These are phyloP conservation scores for Cordyceps farinosa DNA, from an alignment of 2,329 filamentous ascomycete genomes.

Conservation along the genomic window DNA sequence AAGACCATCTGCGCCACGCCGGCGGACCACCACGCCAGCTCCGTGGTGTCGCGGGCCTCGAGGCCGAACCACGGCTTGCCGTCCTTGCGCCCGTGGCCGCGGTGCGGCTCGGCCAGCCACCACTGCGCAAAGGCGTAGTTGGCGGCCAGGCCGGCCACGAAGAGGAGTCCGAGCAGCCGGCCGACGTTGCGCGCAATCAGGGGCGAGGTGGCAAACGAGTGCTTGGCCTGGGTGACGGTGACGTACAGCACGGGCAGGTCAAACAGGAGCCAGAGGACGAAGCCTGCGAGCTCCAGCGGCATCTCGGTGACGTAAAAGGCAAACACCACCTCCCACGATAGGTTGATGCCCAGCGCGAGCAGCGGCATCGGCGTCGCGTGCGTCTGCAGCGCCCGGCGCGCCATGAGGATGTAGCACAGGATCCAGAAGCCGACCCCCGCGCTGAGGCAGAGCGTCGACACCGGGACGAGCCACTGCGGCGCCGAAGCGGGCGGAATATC, in stretches of 20 bases:
- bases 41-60: slow-evolving; percentile 44
- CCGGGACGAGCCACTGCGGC: slow-evolving; percentile 37
- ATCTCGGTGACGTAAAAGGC: slow-evolving; percentile 44
- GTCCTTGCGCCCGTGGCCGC: slow-evolving; percentile 40
- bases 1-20: slow-evolving; percentile 41
- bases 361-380: slow-evolving; percentile 49
- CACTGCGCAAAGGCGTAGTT: slow-evolving; percentile 44
- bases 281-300: slow-evolving; percentile 41
- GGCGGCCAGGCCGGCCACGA: slow-evolving; percentile 35
- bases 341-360: slow-evolving; percentile 45
- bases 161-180: slow-evolving; percentile 33
- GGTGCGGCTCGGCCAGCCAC: slow-evolving; percentile 44
- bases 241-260: slow-evolving; percentile 46
- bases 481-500: slow-evolving; percentile 36
- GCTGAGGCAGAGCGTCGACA: slow-evolving; percentile 33
- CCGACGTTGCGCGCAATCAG: slow-evolving; percentile 40
- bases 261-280: slow-evolving; percentile 46
- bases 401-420: slow-evolving; percentile 45
- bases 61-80: slow-evolving; percentile 42
- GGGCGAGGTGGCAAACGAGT: slow-evolving; percentile 41
- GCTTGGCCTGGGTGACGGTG: slow-evolving; percentile 40
- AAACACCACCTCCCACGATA: slow-evolving; percentile 51
- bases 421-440: slow-evolving; percentile 40
- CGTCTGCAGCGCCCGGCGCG: slow-evolving; percentile 42
- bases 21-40: slow-evolving; percentile 48